These are phyloP conservation scores for Ricinus communis DNA, from an alignment of 345 rosid species.

Conservation along the genomic window DNA sequence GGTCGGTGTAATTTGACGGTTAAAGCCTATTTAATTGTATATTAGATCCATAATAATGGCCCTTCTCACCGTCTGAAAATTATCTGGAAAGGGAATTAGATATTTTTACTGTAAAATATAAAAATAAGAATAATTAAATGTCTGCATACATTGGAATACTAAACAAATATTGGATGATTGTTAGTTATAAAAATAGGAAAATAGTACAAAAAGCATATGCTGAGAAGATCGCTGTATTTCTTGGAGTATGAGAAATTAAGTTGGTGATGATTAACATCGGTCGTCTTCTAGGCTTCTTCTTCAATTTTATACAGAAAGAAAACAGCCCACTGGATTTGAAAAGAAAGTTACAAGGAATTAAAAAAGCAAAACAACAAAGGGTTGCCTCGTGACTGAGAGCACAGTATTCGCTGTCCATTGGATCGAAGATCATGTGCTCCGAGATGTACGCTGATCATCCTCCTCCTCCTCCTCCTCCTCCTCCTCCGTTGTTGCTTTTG, in stretches of 20 bases:
- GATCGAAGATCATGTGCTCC: slow-evolving; percentile 50
- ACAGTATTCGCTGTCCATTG: slow-evolving; percentile 42
- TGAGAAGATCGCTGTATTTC: slow-evolving; percentile 20
- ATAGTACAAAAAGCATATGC: slow-evolving; percentile 18
- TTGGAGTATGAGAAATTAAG: slow-evolving; percentile 19
- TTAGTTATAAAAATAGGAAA: background rate
- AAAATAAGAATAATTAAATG: no score
- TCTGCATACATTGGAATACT: no score
- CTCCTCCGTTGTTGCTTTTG: no score
- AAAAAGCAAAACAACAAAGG: slow-evolving; percentile 16
- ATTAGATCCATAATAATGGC: background rate
- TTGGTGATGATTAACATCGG: background rate
- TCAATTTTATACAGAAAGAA: background rate
- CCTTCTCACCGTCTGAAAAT: no score
- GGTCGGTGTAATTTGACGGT: slow-evolving; percentile 24
- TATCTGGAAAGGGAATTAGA: no score
- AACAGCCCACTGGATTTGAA: slow-evolving; percentile 21
- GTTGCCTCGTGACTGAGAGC: slow-evolving; percentile 33
- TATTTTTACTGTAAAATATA: no score
- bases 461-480: background rate
- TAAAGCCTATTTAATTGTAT: no score
- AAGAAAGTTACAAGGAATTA: no score
- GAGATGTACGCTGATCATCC: slow-evolving; percentile 45
- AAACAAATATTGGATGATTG: no score
- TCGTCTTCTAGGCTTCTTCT: background rate